Evolutionary conservation across 2,329 filamentous ascomycete species (phyloP).

Genomic region (Talaromyces sp.): DNA sequence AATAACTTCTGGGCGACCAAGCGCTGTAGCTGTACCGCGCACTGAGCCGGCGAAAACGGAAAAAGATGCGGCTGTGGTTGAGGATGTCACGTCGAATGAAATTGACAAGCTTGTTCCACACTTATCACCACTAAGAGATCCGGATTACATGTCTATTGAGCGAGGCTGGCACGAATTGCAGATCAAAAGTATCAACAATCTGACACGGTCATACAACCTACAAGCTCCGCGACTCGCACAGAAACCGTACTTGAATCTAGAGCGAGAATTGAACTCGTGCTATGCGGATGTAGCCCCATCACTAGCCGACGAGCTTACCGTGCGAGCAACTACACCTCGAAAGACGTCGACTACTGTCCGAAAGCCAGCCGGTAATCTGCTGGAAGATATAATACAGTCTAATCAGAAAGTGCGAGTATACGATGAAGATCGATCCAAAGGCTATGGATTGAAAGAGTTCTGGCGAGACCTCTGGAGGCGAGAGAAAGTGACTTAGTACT

Average conservation of each 20-base stretch:
- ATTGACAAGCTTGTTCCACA: conserved; percentile 33
- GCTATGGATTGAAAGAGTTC: conserved; percentile 83
- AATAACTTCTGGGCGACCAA: conserved; percentile 17
- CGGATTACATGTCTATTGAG: conserved; percentile 71
- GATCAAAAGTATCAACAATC: conserved; percentile 71
- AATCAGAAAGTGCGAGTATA: conserved; percentile 60
- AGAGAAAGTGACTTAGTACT: conserved; percentile 21
- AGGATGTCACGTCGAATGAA: conserved; percentile 7
- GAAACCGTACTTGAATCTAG: conserved; percentile 83
- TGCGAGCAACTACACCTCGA: conserved; percentile 57
- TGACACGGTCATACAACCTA: conserved; percentile 87
- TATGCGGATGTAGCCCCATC: conserved; percentile 81
- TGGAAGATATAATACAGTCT: conserved; percentile 44
- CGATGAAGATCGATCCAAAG: conserved; percentile 67
- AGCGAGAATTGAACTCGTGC: conserved; percentile 75
- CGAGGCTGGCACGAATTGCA: conserved; percentile 71
- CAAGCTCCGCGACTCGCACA: conserved; percentile 90
- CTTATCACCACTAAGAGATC: conserved; percentile 70
- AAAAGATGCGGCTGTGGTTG: conserved; percentile 7
- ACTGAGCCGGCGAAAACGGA: background rate
- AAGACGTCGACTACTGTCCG: conserved; percentile 22
- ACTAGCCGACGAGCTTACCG: conserved; percentile 68
- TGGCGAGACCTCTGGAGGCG: conserved; percentile 73
- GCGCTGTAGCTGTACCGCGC: background rate
- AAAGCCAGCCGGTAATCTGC: conserved; percentile 30